Conservation (phyloP, 2,329 filamentous ascomycete species). For the Ophiostoma sp. region DNA sequence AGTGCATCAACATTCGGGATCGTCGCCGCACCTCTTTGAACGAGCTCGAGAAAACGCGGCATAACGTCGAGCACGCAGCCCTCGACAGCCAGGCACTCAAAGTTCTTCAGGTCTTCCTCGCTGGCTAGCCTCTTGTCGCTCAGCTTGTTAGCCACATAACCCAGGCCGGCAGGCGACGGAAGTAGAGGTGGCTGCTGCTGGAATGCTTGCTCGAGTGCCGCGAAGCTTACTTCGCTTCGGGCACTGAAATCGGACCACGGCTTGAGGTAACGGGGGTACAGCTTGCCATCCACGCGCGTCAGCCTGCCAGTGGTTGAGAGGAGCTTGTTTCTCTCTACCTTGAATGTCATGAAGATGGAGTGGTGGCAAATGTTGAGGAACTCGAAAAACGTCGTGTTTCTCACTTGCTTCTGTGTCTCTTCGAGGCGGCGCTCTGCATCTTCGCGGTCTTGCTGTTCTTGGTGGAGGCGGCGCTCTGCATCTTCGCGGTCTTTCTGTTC, state of each 20-base stretch:
- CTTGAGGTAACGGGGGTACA: not conserved
- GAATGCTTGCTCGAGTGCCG: not conserved
- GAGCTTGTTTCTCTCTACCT: not conserved
- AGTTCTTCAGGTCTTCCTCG: constrained; percentile 20
- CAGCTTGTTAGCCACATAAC: not conserved
- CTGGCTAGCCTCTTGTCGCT: constrained; percentile 15
- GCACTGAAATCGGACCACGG: not conserved
- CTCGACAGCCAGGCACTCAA: constrained; percentile 22
- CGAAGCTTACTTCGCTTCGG: not conserved
- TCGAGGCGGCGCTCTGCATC: not conserved
- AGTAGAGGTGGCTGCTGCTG: not conserved
- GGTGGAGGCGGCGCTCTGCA: not conserved
- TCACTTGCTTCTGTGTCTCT: not conserved
- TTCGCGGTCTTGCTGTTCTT: too few species aligned
- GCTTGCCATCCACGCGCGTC: not conserved
- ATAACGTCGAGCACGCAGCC: not conserved
- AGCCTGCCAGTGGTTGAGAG: not conserved
- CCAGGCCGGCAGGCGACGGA: not conserved
- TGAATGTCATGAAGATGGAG: not conserved
- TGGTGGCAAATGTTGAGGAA: not conserved
- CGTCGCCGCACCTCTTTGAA: constrained; percentile 17
- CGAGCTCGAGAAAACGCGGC: constrained; percentile 18
- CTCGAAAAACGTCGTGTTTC: not conserved
- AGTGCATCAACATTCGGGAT: not conserved
- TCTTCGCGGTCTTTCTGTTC: not conserved